Conservation (phyloP, 2,329 filamentous ascomycete species). For the Phyllosticta capitalensis region DNA sequence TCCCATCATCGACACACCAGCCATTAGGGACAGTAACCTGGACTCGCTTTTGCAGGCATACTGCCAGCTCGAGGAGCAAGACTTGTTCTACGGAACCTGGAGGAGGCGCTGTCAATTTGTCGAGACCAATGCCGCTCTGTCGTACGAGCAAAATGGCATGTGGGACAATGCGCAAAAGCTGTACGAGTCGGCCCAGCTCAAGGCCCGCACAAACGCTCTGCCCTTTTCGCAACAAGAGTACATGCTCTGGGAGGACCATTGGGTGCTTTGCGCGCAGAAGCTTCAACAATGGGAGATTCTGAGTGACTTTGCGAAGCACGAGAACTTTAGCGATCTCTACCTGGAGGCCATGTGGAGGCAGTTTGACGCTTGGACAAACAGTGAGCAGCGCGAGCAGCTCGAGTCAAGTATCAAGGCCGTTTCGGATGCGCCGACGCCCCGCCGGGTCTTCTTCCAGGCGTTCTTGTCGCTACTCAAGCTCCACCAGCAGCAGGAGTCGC, state of each 20-base stretch:
- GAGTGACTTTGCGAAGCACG: slow-evolving; percentile 95
- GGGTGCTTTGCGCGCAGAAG: slow-evolving; percentile 95
- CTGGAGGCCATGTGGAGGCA: slow-evolving; percentile 94
- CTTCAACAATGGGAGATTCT: slow-evolving; percentile 98
- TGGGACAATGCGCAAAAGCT: slow-evolving; percentile 98
- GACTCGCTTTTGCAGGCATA: slow-evolving; percentile 95
- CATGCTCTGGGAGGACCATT: slow-evolving; percentile 99
- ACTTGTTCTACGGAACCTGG: slow-evolving; percentile 97
- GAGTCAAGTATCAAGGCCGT: slow-evolving; percentile 93
- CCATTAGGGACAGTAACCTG: slow-evolving; percentile 84
- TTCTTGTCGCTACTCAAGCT: slow-evolving; percentile 96
- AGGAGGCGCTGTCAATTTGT: slow-evolving; percentile 89
- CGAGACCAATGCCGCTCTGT: slow-evolving; percentile 92
- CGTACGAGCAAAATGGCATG: slow-evolving; percentile 97
- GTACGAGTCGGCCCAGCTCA: slow-evolving; percentile 95
- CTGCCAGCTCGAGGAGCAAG: slow-evolving; percentile 81
- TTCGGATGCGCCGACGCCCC: slow-evolving; percentile 91
- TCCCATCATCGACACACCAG: slow-evolving; percentile 73
- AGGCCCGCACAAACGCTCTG: slow-evolving; percentile 89
- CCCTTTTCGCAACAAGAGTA: slow-evolving; percentile 96
- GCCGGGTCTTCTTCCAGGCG: slow-evolving; percentile 92
- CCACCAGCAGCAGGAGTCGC: slow-evolving; percentile 75
- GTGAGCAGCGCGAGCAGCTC: slow-evolving; percentile 77
- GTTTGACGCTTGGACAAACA: slow-evolving; percentile 86
- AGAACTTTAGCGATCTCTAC: slow-evolving; percentile 94